Percentiles rank a stretch among this genome's conserved stretches.
These are phyloP conservation scores for Raphanus hybrid DNA, from an alignment of 441 rosid genomes.

Conservation along the genomic window DNA sequence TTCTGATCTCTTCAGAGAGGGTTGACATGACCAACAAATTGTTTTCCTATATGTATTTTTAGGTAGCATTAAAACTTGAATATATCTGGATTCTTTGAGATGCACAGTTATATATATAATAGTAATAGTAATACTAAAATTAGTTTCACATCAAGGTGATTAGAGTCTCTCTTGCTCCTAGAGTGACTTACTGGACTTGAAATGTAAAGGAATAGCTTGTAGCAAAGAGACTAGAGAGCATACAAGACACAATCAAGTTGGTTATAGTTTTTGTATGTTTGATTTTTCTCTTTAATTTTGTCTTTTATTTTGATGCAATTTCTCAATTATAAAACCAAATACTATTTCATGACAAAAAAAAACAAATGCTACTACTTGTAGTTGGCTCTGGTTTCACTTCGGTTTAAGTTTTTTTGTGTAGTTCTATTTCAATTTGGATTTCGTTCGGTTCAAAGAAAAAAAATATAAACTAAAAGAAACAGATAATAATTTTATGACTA, in stretches of 20 bases:
- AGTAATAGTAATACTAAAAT: not conserved
- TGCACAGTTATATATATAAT: not conserved
- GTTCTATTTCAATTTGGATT: not conserved
- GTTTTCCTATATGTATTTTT: constrained; percentile 19
- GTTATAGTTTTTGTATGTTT: too few relatives aligned
- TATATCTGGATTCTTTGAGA: constrained; percentile 16
- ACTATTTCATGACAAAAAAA: too few relatives aligned
- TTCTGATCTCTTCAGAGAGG: constrained; percentile 41
- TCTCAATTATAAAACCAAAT: too few relatives aligned
- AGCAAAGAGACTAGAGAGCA: not conserved
- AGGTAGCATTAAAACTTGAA: constrained; percentile 3
- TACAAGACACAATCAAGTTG: not conserved
- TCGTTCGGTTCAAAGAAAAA: not conserved
- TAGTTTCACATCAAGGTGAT: not conserved
- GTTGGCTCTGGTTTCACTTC: too few relatives aligned
- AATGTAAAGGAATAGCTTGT: not conserved
- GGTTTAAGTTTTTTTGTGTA: not conserved
- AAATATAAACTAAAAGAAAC: not conserved
- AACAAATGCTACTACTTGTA: too few relatives aligned
- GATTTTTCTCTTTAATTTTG: too few relatives aligned
- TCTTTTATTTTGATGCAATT: too few relatives aligned
- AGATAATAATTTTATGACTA: too few relatives aligned
- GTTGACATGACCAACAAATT: constrained; percentile 18
- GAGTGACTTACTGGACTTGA: not conserved
- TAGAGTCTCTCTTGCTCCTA: not conserved